Base-by-base conservation (phyloP, 768 basidiomycete species). In the Tricholoma terreum region DNA sequence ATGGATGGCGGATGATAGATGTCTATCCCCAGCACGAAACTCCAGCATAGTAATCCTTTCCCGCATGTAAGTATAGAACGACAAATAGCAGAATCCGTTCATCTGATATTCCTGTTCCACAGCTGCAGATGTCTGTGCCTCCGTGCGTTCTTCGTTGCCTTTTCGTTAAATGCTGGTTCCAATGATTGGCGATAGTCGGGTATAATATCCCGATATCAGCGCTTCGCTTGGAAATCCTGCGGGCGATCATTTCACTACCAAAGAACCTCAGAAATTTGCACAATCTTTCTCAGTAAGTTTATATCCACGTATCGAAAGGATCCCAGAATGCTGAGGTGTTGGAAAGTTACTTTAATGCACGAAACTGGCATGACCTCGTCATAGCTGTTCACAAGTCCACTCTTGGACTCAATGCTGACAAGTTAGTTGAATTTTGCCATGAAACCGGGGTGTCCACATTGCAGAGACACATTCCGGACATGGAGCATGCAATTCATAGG, bases 91-190 rank as follows among this genome's bases (percentile, higher is more conserved):
- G 9, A 19, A 24, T 35, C 7, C 3, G 33, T 14, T 48, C 15
- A 6, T 12, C 15, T 40, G 33, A 56, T 11, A 3, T 43, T 54
- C 61, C 33, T 42, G 52, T 27, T 17, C 33, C n/a, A 21, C 35
- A 84, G 83, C 15, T 83, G 80, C 60, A 71, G 74, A 57, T 71
- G 74, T 8, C 60, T 84, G 6, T 79, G 77, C 53, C 63, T 84
- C 27, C 59, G 84, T 84, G 64, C 27, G 56, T 30, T 54, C 48
- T 51, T 19, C 8, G 8, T 3, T 30, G 22, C 22, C 10, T 12
- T 45, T 45, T 3, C 21, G 5, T 43, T 10, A 43, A 21, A 8
- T 12, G 9, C 22, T 12, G 11, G 19, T 43, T 4, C 42, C 11
- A 8, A 43, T 11, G 6, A 43, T 6, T 4, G 5, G 12, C 7